A percentile compares a stretch with the other conserved stretches of the same genome.
Evolutionary conservation across 2,329 filamentous ascomycete species (phyloP).

Genomic region (Coleophoma crateriformis): DNA sequence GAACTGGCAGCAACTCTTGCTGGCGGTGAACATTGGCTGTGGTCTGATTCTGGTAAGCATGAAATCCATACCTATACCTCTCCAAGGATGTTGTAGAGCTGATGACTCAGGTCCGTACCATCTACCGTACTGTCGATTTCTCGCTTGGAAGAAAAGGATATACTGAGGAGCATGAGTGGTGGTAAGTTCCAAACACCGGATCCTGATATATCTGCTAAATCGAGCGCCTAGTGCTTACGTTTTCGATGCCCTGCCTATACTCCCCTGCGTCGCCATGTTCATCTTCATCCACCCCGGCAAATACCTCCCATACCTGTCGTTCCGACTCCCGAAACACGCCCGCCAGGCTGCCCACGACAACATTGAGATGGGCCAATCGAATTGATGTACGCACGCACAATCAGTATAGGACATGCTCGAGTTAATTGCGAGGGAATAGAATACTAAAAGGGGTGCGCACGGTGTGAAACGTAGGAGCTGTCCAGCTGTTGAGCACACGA

Average conservation of each 20-base stretch:
- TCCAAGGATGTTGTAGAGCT: neutral
- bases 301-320: conserved; percentile 28
- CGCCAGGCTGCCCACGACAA: conserved; percentile 5
- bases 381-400: too few species aligned
- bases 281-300: conserved; percentile 27
- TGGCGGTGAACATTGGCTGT: conserved; percentile 20
- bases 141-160: conserved; percentile 14
- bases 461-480: too few species aligned
- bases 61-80: too few species aligned
- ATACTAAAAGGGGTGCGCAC: too few species aligned
- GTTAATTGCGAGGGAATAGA: too few species aligned
- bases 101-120: neutral
- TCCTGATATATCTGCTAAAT: neutral
- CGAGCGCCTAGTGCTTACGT: conserved; percentile 6
- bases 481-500: too few species aligned
- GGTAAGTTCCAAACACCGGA: neutral
- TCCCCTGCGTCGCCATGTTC: conserved; percentile 16
- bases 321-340: conserved; percentile 25
- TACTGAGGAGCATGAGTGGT: conserved; percentile 17
- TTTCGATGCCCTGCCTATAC: conserved; percentile 18
- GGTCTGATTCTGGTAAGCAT: conserved; percentile 20
- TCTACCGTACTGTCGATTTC: conserved; percentile 22
- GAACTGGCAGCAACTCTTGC: conserved; percentile 21
- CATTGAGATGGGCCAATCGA: neutral
- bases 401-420: too few species aligned